A percentile compares a stretch with the other conserved stretches of the same genome.
These are phyloP conservation scores for Pleurotus djamor DNA, from an alignment of 768 basidiomycete genomes.

Conservation along the genomic window DNA sequence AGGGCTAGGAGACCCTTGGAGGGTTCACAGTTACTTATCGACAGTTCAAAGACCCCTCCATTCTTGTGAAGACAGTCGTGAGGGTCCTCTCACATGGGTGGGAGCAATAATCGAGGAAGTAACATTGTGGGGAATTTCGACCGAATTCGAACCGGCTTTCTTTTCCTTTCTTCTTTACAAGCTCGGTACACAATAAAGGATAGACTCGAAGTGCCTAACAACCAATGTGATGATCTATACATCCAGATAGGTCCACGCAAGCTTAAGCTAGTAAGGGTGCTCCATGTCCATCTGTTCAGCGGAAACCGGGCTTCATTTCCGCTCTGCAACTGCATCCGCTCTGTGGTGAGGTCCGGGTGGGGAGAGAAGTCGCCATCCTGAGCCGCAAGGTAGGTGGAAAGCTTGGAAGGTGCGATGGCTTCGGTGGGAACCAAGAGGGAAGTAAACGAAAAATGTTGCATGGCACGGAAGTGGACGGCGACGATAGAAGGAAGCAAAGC, in stretches of 20 bases:
- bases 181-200: not conserved
- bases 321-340: not conserved
- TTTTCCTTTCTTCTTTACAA: not conserved
- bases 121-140: not conserved
- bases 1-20: not conserved
- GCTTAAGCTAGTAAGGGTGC: not conserved
- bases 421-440: conserved; percentile 4
- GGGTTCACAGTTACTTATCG: not conserved
- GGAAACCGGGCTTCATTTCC: conserved; percentile 7
- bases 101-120: conserved; percentile 7
- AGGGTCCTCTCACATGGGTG: not conserved
- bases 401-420: not conserved
- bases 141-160: not conserved
- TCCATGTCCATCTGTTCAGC: not conserved
- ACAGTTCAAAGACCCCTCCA: not conserved
- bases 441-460: not conserved
- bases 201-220: not conserved
- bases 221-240: not conserved
- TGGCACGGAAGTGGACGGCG: too few species aligned
- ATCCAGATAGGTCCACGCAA: not conserved
- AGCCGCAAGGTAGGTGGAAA: not conserved
- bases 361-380: not conserved
- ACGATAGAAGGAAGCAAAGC: too few species aligned
- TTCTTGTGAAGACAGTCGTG: conserved; percentile 4
- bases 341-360: not conserved